phyloP scores from a whole-genome alignment of 345 rosid genomes.

The Lepidium africanum region DNA sequence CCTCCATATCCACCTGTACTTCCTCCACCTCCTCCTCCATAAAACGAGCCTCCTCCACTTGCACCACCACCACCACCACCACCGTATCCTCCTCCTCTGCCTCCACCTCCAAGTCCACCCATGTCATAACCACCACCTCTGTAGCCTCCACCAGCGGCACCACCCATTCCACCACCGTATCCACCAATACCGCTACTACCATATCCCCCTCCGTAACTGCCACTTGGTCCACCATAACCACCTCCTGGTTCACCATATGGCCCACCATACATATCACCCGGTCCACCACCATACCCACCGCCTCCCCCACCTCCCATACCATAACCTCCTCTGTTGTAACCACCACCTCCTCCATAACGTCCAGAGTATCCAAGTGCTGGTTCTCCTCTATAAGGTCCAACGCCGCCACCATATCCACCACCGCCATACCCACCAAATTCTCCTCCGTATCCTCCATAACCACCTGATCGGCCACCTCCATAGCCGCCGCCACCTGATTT shows the following conservation, averaged over 20 bases:
- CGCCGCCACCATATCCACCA: conserved; percentile 53
- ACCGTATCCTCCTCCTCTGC: conserved; percentile 24
- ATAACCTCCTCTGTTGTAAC: conserved; percentile 64
- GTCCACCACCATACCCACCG: conserved; percentile 56
- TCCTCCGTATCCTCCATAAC: conserved; percentile 64
- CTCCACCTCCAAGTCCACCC: conserved; percentile 51
- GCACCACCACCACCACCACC: conserved; percentile 27
- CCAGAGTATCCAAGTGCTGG: conserved; percentile 63
- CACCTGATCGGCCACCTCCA: conserved; percentile 50
- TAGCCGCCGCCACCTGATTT: conserved; percentile 53
- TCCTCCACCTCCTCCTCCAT: conserved; percentile 55
- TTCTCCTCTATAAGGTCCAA: conserved; percentile 74
- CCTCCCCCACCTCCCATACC: conserved; percentile 48
- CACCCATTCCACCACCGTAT: conserved; percentile 33
- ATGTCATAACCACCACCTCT: conserved; percentile 34
- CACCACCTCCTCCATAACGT: conserved; percentile 52
- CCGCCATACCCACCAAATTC: conserved; percentile 69
- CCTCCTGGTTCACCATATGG: conserved; percentile 43
- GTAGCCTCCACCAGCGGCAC: conserved; percentile 26
- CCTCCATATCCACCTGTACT: conserved; percentile 57
- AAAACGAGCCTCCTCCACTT: conserved; percentile 38
- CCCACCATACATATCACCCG: conserved; percentile 52
- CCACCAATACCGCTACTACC: conserved; percentile 35
- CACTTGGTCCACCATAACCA: conserved; percentile 29
- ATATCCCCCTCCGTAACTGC: conserved; percentile 40